Evolutionary conservation across 768 basidiomycete species (phyloP).

Genomic region (Cystobasidium ongulense): DNA sequence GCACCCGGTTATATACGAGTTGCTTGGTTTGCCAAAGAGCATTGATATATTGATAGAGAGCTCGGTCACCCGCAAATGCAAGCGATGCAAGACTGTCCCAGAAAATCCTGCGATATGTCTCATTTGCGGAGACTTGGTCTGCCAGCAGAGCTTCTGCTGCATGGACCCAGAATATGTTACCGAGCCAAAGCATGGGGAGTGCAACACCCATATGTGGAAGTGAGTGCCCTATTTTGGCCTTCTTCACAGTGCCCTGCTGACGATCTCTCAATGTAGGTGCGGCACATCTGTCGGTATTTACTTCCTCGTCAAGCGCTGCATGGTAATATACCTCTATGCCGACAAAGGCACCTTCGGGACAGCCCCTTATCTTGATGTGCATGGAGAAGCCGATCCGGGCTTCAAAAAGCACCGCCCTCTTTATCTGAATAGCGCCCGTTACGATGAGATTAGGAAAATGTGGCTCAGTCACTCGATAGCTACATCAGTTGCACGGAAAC

Average conservation of each 20-base stretch:
- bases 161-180: slow-evolving; percentile 52
- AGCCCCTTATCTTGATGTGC: slow-evolving; percentile 85
- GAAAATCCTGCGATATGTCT: slow-evolving; percentile 82
- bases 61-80: slow-evolving; percentile 64
- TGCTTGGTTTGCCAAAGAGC: slow-evolving; percentile 68
- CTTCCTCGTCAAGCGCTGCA: slow-evolving; percentile 84
- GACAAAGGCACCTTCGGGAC: slow-evolving; percentile 78
- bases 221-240: slow-evolving; percentile 49
- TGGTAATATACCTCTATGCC: slow-evolving; percentile 77
- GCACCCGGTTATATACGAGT: slow-evolving; percentile 70
- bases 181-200: slow-evolving; percentile 67
- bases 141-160: slow-evolving; percentile 89
- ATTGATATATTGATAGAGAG: slow-evolving; percentile 76
- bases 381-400: slow-evolving; percentile 84
- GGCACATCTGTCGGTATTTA: slow-evolving; percentile 81
- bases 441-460: slow-evolving; percentile 81
- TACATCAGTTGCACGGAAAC: slow-evolving; percentile 74
- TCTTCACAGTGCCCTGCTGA: neutral
- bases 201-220: slow-evolving; percentile 92
- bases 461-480: slow-evolving; percentile 90
- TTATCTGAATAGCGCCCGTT: slow-evolving; percentile 70
- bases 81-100: slow-evolving; percentile 67
- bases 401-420: slow-evolving; percentile 52
- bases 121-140: slow-evolving; percentile 76
- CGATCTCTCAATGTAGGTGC: slow-evolving; percentile 54